A percentile compares a stretch with the other conserved stretches of the same genome.
phyloP scores from a whole-genome alignment of 306 rosid species.

The Glycine latifolia region DNA sequence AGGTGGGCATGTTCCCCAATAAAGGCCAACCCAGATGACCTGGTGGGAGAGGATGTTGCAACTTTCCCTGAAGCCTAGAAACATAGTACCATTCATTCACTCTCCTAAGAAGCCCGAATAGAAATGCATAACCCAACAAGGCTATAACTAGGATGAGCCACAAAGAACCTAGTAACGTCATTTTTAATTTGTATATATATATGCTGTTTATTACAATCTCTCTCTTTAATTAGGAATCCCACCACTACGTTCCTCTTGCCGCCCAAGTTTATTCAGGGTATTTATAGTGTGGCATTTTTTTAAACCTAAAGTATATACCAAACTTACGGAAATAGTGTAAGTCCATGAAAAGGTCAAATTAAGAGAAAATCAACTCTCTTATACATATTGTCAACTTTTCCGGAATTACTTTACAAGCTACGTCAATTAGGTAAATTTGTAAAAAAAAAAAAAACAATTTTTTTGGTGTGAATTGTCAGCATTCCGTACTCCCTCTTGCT shows the following conservation, averaged over 20 bases:
- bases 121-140: slow-evolving; percentile 53
- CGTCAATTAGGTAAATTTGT: too few relatives aligned
- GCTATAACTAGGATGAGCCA: background rate
- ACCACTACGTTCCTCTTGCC: slow-evolving; percentile 3
- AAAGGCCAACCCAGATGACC: slow-evolving; percentile 62
- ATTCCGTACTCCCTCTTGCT: too few relatives aligned
- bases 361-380: too few relatives aligned
- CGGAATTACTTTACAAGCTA: too few relatives aligned
- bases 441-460: too few relatives aligned
- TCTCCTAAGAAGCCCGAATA: slow-evolving; percentile 54
- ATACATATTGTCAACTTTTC: too few relatives aligned
- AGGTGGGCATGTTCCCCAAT: slow-evolving; percentile 50
- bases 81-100: slow-evolving; percentile 64
- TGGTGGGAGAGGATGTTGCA: slow-evolving; percentile 50
- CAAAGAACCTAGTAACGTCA: background rate
- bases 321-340: too few relatives aligned
- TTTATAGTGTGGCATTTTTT: background rate
- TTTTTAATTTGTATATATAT: too few relatives aligned
- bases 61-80: slow-evolving; percentile 26
- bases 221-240: background rate
- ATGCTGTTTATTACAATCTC: too few relatives aligned
- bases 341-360: too few relatives aligned
- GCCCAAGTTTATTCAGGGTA: background rate
- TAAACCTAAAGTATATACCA: too few relatives aligned
- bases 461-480: too few relatives aligned